Percentiles rank a stretch among this genome's conserved stretches.
These are phyloP conservation scores for Colletotrichum scovillei DNA, from an alignment of 2,329 filamentous ascomycete species.

Conservation along the genomic window DNA sequence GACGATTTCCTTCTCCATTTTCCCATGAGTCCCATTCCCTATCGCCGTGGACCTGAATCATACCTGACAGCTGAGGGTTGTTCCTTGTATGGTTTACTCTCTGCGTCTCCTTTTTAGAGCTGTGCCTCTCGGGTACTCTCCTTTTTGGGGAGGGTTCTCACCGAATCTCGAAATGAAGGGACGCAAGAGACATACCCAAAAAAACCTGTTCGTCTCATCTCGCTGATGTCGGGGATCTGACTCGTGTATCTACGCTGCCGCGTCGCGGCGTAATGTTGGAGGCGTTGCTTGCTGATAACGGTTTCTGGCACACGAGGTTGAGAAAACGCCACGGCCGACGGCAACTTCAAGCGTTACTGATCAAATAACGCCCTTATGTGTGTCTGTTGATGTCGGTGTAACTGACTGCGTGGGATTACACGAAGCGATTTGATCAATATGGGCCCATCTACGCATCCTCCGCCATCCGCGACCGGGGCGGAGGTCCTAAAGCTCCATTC, in stretches of 20 bases:
- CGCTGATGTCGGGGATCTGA: slow-evolving; percentile 17
- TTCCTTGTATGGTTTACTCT: slow-evolving; percentile 4
- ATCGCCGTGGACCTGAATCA: slow-evolving; percentile 12
- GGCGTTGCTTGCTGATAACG: slow-evolving; percentile 17
- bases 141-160: background rate
- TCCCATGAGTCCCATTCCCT: background rate
- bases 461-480: background rate
- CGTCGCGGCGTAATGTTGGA: background rate
- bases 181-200: background rate
- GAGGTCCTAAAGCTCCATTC: background rate
- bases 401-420: slow-evolving; percentile 5
- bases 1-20: background rate
- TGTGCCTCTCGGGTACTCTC: background rate
- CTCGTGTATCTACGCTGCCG: slow-evolving; percentile 15
- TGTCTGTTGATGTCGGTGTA: background rate
- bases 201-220: slow-evolving; percentile 28
- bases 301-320: background rate
- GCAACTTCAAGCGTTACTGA: slow-evolving; percentile 17
- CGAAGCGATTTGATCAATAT: slow-evolving; percentile 21
- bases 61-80: slow-evolving; percentile 1
- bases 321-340: background rate
- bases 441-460: slow-evolving; percentile 10
- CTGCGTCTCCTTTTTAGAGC: background rate
- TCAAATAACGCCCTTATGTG: background rate
- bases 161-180: background rate